Conservation (phyloP, 1,284 basidiomycete genomes). For the Moniliella sp. region DNA sequence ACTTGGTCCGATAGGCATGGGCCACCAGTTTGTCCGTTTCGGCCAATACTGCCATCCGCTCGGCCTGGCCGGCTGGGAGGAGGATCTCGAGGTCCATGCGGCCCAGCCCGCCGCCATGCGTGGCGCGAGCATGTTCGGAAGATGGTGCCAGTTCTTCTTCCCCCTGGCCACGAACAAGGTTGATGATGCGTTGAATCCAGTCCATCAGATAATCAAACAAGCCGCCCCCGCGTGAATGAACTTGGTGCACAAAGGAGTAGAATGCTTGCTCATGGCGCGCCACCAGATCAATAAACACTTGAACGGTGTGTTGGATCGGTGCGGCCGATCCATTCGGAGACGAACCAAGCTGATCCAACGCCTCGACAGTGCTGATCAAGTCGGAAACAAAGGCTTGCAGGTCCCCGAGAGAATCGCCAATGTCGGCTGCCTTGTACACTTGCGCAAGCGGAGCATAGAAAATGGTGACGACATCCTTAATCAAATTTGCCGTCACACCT, state of each 20-base stretch:
- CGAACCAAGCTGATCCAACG: no score
- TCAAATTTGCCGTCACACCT: conserved; percentile 74
- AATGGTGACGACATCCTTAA: conserved; percentile 97
- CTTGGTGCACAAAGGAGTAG: conserved; percentile 92
- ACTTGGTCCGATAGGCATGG: conserved; percentile 25
- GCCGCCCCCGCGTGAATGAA: conserved; percentile 84
- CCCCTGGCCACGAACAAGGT: conserved; percentile 74
- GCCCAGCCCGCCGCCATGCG: conserved; percentile 8
- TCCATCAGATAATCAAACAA: conserved; percentile 82
- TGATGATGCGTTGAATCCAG: conserved; percentile 89
- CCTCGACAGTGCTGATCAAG: conserved; percentile 80
- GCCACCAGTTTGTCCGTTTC: conserved; percentile 27
- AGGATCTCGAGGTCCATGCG: conserved; percentile 18
- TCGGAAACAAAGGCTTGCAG: conserved; percentile 87
- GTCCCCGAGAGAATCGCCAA: conserved; percentile 74
- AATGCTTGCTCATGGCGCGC: conserved; percentile 82
- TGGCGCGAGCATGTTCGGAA: no score
- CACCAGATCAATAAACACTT: conserved; percentile 83
- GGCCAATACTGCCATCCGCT: conserved; percentile 12
- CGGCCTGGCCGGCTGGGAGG: conserved; percentile 18
- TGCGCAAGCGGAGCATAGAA: conserved; percentile 91
- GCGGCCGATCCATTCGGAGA: conserved; percentile 38
- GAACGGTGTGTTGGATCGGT: conserved; percentile 68
- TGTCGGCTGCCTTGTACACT: conserved; percentile 90
- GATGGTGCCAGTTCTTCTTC: no score